Evolutionary conservation across 192 early-diverging fungal species (phyloP), one percentile per base, ranked within the genome.

Genomic region (Coemansia biformis): DNA sequence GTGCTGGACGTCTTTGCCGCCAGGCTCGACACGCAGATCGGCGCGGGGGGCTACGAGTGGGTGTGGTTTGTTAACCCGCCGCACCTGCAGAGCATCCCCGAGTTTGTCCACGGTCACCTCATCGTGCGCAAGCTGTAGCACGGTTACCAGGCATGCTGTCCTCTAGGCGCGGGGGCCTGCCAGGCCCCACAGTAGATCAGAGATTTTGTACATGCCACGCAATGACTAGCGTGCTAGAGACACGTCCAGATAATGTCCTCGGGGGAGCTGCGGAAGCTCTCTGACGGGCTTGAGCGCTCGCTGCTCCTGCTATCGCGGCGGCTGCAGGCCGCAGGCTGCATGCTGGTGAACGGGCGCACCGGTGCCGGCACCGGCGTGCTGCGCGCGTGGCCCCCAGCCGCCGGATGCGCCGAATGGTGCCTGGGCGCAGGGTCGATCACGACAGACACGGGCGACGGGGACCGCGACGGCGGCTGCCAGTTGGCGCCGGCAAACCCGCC

Each of bases 1-100:
- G n/a, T 76, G 1, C 23, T 36, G 29, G 35, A 42, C 11, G 23
- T 58, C 15, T 44, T 76, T 45, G 56, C 29, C 1, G 19, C 34
- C 24, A 35, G 35, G 31, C 49, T 72, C 2, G 62, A 54, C 45
- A 48, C 47, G 35, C 43, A 43, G 18, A 18, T 60, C 17, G 68
- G 62, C 18, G 31, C 32, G 12, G 46, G 45, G 26, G 42, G 37
- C 29, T 63, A 66, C 38, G 73, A 76, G 44, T 58, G 61, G 57
- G 41, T 64, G 39, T 76, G 66, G 61, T 76, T 76, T 50, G 66
- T 76, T 2, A 76, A 76, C 43, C 73, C 73, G 12, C 54, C 62
- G 0, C 57, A 68, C 19, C 49, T 76, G 38, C 73, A 76, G 39
- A 76, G 73, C 58, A 69, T 76, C 16, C 63, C 59, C 2, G 63